Evolutionary conservation across 345 rosid species (phyloP), one percentile per base, ranked within the genome.

Genomic region (Salix brachista): DNA sequence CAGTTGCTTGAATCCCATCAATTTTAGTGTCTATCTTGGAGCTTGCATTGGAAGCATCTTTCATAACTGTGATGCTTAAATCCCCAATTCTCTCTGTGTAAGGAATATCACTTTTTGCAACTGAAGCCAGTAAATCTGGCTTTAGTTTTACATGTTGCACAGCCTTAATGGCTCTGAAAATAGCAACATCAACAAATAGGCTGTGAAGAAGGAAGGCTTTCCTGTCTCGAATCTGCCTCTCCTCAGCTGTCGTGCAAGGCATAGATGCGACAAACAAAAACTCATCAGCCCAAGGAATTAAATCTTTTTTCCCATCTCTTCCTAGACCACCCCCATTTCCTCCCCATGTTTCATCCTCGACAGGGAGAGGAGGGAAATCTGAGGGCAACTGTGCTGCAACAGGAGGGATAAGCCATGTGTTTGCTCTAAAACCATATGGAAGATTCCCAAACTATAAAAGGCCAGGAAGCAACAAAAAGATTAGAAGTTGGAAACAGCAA

Each of bases 351-450:
- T 88, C 97, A 85, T 93, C 98, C 91, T 96, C 98, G 6, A 80
- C 82, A 32, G 99, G 95, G 50, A 93, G 90, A 74, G 91, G 83
- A 26, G 96, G 96, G 81, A 91, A 92, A 36, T 72, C 78, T 66
- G 93, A 86, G 32, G 95, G 91, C 77, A 83, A 83, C 80, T 90
- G 96, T 14, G 95, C 94, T 34, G 92, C 94, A 23, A 87, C 70
- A 21, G 97, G 97, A 75, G 97, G 94, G 75, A 89, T 84, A 77
- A 96, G 96, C 98, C 99, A 96, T 9, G 98, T 96, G 85, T 96
- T 96, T 75, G 99, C 94, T 86, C 98, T 88, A 80, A 96, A 96
- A 12, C 98, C 99, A 83, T 89, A 93, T 50, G 98, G 98, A 89
- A 93, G 94, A 88, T 93, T 96, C 77, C 98, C 98, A 86, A 96